Conservation (phyloP, 352 stramenopile species). For the Elongisporangium undulatum region DNA sequence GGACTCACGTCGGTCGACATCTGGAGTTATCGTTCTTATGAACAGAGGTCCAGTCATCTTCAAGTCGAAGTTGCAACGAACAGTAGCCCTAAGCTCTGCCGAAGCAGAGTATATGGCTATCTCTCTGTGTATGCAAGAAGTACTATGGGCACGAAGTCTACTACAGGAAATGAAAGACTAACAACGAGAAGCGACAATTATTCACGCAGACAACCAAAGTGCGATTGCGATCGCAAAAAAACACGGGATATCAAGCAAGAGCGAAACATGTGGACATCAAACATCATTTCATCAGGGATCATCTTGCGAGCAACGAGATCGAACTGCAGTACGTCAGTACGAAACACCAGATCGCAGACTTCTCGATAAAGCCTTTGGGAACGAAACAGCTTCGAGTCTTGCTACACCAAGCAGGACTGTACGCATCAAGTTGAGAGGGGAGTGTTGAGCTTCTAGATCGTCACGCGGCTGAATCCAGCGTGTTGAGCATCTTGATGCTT, state of each 20-base stretch:
- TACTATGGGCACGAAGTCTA: constrained; percentile 8
- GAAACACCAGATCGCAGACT: constrained; percentile 14
- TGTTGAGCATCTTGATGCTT: too few species aligned
- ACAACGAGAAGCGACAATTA: constrained; percentile 4
- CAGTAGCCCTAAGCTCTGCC: constrained; percentile 10
- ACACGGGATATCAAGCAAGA: constrained; percentile 1
- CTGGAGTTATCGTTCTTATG: too few species aligned
- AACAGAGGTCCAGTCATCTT: too few species aligned
- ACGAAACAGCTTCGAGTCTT: constrained; percentile 7
- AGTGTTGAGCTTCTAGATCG: too few species aligned
- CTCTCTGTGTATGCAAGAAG: constrained; percentile 8
- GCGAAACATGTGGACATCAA: constrained; percentile 21
- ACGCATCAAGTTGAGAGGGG: too few species aligned
- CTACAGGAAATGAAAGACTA: too few species aligned
- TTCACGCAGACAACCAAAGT: constrained; percentile 14
- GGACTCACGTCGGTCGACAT: too few species aligned
- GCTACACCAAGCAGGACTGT: too few species aligned
- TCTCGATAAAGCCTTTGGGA: constrained; percentile 13
- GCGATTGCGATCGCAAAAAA: constrained; percentile 11
- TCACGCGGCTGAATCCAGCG: too few species aligned
- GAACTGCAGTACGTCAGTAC: constrained; percentile 10
- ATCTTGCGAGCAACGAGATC: constrained; percentile 6
- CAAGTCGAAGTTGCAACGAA: too few species aligned
- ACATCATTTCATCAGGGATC: constrained; percentile 18
- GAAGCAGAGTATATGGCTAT: constrained; percentile 18